Conservation (phyloP, 139 green algal genomes). For the Haematococcus lacustris region DNA sequence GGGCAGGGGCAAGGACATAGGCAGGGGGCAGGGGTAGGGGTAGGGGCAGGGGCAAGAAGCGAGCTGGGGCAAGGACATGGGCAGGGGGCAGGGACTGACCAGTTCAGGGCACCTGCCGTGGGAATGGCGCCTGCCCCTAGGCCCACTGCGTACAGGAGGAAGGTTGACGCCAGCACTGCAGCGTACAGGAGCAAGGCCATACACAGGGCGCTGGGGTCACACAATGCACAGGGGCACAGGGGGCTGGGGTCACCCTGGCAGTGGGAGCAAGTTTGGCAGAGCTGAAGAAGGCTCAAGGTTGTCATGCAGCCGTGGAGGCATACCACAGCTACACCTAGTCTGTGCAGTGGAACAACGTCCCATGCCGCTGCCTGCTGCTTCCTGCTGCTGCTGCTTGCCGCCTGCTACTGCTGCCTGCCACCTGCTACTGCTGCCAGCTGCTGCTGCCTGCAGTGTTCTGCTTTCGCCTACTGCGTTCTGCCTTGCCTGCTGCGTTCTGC, state of each 20-base stretch:
- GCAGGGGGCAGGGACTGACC: constrained; percentile 12
- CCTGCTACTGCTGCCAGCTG: too few species aligned
- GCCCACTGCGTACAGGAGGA: constrained; percentile 70
- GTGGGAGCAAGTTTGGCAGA: background rate
- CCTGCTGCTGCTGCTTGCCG: too few species aligned
- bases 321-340: too few species aligned
- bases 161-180: constrained; percentile 63
- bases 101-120: constrained; percentile 64
- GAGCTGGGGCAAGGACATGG: background rate
- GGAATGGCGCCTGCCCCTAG: constrained; percentile 59
- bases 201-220: background rate
- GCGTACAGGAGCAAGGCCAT: background rate
- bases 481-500: too few species aligned
- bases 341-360: too few species aligned
- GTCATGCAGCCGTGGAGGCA: background rate
- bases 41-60: too few species aligned
- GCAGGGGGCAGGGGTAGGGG: background rate
- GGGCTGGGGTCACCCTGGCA: background rate
- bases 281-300: background rate
- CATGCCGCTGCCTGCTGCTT: too few species aligned
- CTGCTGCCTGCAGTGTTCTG: too few species aligned
- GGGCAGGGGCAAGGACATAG: background rate
- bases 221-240: background rate
- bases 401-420: too few species aligned
- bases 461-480: too few species aligned